Percentiles rank a stretch among this genome's conserved stretches.
These are phyloP conservation scores for Remersonia thermophila DNA, from an alignment of 2,329 filamentous ascomycete species.

Conservation along the genomic window DNA sequence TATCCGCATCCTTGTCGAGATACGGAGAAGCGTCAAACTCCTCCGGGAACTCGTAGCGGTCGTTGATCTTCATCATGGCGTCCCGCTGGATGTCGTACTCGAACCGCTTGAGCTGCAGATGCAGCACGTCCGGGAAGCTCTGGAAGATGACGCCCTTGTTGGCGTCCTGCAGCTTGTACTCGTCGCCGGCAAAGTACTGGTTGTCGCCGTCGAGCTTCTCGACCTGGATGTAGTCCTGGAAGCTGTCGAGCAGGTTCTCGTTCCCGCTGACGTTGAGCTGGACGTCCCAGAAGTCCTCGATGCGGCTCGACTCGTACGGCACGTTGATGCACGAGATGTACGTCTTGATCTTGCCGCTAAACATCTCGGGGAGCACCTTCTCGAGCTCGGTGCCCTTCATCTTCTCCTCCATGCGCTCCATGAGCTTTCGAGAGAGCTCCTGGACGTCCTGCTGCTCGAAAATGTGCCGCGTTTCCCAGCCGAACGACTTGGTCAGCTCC, in stretches of 20 bases:
- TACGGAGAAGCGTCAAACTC: conserved; percentile 76
- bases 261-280: conserved; percentile 94
- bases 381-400: conserved; percentile 96
- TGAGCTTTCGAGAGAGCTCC: conserved; percentile 88
- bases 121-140: conserved; percentile 84
- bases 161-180: conserved; percentile 86
- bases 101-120: conserved; percentile 92
- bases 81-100: conserved; percentile 95
- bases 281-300: conserved; percentile 98
- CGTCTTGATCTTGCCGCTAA: conserved; percentile 96
- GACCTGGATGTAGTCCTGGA: conserved; percentile 90
- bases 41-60: conserved; percentile 81
- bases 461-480: conserved; percentile 95
- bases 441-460: conserved; percentile 99
- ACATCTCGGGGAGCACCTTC: conserved; percentile 78
- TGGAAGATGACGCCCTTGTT: conserved; percentile 97
- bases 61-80: conserved; percentile 98
- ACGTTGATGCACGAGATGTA: conserved; percentile 99
- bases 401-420: conserved; percentile 92
- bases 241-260: conserved; percentile 85
- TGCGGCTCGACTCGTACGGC: conserved; percentile 86
- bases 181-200: conserved; percentile 87
- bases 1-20: conserved; percentile 74
- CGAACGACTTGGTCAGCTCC: conserved; percentile 91
- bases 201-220: conserved; percentile 97